Percentiles rank a stretch among this genome's conserved stretches.
Evolutionary conservation across 2,329 filamentous ascomycete genomes (phyloP).

Genomic region (Colletotrichum sp.): DNA sequence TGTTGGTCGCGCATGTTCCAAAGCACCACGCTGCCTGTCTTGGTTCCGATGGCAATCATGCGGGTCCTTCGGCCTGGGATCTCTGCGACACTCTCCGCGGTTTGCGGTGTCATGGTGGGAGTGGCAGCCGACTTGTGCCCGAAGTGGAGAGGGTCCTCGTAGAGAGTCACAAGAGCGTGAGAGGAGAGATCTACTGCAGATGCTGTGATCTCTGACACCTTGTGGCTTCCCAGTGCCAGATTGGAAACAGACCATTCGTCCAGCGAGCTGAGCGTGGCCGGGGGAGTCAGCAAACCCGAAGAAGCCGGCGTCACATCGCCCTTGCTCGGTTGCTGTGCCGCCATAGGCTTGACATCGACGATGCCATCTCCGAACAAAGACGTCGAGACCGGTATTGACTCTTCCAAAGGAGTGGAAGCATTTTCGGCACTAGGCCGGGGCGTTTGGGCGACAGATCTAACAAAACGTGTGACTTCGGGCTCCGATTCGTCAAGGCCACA

Average conservation of each 20-base stretch:
- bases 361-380: conserved; percentile 33
- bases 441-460: conserved; percentile 32
- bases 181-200: conserved; percentile 77
- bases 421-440: background rate
- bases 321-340: background rate
- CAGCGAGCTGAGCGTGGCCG: conserved; percentile 7
- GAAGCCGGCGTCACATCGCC: conserved; percentile 3
- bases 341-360: background rate
- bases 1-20: conserved; percentile 81
- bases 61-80: conserved; percentile 86
- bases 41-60: conserved; percentile 82
- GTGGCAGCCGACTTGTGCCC: conserved; percentile 50
- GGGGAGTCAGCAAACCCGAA: conserved; percentile 9
- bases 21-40: conserved; percentile 74
- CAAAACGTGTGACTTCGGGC: conserved; percentile 49
- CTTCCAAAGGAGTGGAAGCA: background rate
- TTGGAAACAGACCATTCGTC: conserved; percentile 16
- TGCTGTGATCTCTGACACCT: conserved; percentile 68
- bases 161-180: conserved; percentile 71
- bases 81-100: conserved; percentile 44
- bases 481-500: conserved; percentile 71
- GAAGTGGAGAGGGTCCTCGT: conserved; percentile 77
- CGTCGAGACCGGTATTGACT: background rate
- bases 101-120: conserved; percentile 47
- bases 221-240: conserved; percentile 35